These are phyloP conservation scores for Coprinopsis strossmayeri DNA, from an alignment of 768 basidiomycete species.

Conservation along the genomic window DNA sequence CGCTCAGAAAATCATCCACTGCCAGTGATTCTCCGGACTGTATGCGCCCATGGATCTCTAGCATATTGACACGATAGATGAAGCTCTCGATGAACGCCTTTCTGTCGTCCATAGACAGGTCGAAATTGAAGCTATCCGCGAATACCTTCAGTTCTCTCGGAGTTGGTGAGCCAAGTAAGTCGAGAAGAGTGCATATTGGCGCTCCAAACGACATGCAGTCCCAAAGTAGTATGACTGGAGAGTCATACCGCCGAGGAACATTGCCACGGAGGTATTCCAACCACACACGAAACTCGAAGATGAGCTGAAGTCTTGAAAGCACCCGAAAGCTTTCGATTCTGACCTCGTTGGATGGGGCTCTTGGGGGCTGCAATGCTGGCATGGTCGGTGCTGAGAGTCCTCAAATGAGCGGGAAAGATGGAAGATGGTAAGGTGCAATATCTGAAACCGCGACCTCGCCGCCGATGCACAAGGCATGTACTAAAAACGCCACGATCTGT, in stretches of 20 bases:
- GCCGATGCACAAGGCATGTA: too few relatives aligned
- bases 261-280: constrained; percentile 23
- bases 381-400: too few relatives aligned
- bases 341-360: constrained; percentile 29
- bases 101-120: constrained; percentile 22
- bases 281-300: constrained; percentile 31
- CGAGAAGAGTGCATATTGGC: constrained; percentile 28
- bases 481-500: too few relatives aligned
- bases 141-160: constrained; percentile 21
- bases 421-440: too few relatives aligned
- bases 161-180: constrained; percentile 30
- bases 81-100: constrained; percentile 26
- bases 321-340: constrained; percentile 29
- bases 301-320: constrained; percentile 30
- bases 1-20: constrained; percentile 28
- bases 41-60: constrained; percentile 27
- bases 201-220: constrained; percentile 31
- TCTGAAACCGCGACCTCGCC: too few relatives aligned
- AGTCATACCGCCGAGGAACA: constrained; percentile 18
- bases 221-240: constrained; percentile 27
- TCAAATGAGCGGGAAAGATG: too few relatives aligned
- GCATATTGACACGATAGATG: constrained; percentile 26
- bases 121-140: constrained; percentile 24
- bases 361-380: constrained; percentile 23
- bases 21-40: constrained; percentile 34